Evolutionary conservation across 352 stramenopile species (phyloP), one percentile per base, ranked within the genome.

Genomic region (Phytophthora hybrid): DNA sequence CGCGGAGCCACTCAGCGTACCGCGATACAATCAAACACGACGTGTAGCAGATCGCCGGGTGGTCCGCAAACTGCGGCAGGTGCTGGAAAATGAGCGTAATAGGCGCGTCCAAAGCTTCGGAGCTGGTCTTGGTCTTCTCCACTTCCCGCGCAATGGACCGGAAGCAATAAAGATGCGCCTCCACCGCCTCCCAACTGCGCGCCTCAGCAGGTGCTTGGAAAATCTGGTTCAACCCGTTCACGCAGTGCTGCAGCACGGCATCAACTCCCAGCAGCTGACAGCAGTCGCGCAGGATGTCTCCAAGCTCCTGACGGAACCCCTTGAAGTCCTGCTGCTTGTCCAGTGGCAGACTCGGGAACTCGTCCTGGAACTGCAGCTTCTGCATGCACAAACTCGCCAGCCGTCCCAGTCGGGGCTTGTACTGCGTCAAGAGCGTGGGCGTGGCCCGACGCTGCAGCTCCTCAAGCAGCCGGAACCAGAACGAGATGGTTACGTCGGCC

Each of bases 261-360:
- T 93, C 80, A 16, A 93, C 87, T 5, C 90, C 90, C 18, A 95
- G 62, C 7, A 93, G 59, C 53, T 93, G 78, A 53, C 87, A 94
- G 64, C 89, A 93, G 49, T 95, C 88, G 1, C 89, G 85, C 14
- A 97, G 66, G 55, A 97, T 90, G 65, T 97, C 90, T 5, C 90
- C 88, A 1, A 97, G 71, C 19, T 85, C 85, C 41, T 92, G 83
- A n/a, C 90, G 85, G 37, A 95, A 96, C 0, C 72, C 76, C 69
- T 95, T 95, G 69, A 95, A 93, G 62, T 97, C 87, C 58, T 92
- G 85, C 47, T 92, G 80, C 59, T 93, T 94, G 70, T 97, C 90
- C 8, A 21, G 46, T 1, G 88, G 88, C 4, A 95, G 70, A 21
- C 59, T 70, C 2, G 77, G 80, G 56, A 97, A 97, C 5, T 85